Conservation (phyloP, 2,329 filamentous ascomycete genomes). For the Diplodia scrobiculata region DNA sequence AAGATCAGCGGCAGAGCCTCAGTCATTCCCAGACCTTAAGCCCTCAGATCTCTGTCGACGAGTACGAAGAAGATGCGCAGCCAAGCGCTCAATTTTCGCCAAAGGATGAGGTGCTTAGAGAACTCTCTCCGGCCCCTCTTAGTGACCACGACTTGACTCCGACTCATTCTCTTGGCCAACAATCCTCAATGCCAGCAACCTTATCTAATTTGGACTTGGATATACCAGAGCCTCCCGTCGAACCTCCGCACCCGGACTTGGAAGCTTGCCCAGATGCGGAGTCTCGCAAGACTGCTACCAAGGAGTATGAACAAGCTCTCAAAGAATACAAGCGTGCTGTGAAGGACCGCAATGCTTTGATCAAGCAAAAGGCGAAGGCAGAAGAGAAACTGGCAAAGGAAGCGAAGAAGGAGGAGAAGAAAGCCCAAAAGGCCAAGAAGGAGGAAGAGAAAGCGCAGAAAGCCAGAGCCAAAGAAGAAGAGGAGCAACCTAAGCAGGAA, state of each 20-base stretch:
- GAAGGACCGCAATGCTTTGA: slow-evolving; percentile 66
- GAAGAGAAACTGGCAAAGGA: slow-evolving; percentile 50
- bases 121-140: neutral
- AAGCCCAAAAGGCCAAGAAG: slow-evolving; percentile 35
- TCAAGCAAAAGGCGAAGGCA: slow-evolving; percentile 65
- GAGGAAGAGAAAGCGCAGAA: slow-evolving; percentile 37
- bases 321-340: slow-evolving; percentile 68
- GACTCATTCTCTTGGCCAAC: slow-evolving; percentile 4
- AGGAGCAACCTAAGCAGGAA: slow-evolving; percentile 32
- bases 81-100: neutral
- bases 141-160: slow-evolving; percentile 19
- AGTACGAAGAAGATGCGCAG: neutral
- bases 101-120: neutral
- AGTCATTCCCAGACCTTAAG: slow-evolving; percentile 6
- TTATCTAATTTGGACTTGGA: slow-evolving; percentile 2
- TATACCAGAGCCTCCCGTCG: slow-evolving; percentile 55
- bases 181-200: neutral
- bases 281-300: slow-evolving; percentile 67
- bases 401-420: slow-evolving; percentile 37
- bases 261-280: slow-evolving; percentile 64
- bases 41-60: neutral
- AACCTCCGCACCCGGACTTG: slow-evolving; percentile 54
- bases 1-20: neutral
- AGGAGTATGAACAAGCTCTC: slow-evolving; percentile 63
- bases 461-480: slow-evolving; percentile 31